These are phyloP conservation scores for Cladosporium sp. DNA, from an alignment of 2,329 filamentous ascomycete species.

Conservation along the genomic window DNA sequence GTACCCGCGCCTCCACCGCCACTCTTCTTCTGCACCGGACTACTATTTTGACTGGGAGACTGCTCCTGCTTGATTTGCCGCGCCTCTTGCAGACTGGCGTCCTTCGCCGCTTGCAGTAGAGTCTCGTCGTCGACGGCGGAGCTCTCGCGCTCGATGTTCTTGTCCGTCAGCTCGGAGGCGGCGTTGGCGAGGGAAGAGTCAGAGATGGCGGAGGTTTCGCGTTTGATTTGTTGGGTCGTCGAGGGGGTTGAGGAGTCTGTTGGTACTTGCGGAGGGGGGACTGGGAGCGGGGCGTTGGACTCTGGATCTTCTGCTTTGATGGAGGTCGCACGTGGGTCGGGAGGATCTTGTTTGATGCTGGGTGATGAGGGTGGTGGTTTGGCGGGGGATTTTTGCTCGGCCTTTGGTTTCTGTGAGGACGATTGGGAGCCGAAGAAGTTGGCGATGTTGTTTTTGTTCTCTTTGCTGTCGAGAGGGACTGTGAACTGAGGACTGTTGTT, in stretches of 20 bases:
- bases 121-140: slow-evolving; percentile 30
- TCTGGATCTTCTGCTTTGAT: slow-evolving; percentile 40
- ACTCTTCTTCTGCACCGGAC: slow-evolving; percentile 10
- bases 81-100: background rate
- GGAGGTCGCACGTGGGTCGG: slow-evolving; percentile 1
- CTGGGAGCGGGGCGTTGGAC: slow-evolving; percentile 47
- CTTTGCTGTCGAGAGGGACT: slow-evolving; percentile 72
- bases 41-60: slow-evolving; percentile 20
- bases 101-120: slow-evolving; percentile 13
- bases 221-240: slow-evolving; percentile 1
- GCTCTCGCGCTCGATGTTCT: slow-evolving; percentile 45
- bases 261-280: background rate
- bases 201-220: background rate
- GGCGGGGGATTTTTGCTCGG: background rate
- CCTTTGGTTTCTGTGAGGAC: background rate
- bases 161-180: slow-evolving; percentile 15
- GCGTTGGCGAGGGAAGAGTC: background rate
- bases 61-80: slow-evolving; percentile 22
- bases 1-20: slow-evolving; percentile 10
- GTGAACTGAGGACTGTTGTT: slow-evolving; percentile 83
- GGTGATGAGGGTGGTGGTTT: background rate
- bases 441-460: slow-evolving; percentile 88
- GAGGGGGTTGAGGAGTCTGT: background rate
- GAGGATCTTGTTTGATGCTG: slow-evolving; percentile 2
- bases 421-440: slow-evolving; percentile 70